Conservation (phyloP, 192 early-diverging fungal species). For the Mortierella hygrophila region DNA sequence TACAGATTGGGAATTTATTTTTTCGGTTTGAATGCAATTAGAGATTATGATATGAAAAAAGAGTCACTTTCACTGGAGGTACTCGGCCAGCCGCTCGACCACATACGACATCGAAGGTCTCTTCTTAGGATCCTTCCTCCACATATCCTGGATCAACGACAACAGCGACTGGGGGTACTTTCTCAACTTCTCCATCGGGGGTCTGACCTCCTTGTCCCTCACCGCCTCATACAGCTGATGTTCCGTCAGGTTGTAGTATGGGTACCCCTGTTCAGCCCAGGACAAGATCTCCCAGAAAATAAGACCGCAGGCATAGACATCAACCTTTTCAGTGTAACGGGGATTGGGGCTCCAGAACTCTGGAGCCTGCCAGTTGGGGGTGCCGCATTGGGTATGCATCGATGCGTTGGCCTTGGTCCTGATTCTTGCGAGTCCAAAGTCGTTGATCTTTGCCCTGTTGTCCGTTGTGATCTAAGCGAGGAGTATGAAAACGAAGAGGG, state of each 20-base stretch:
- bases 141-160: conserved; percentile 78
- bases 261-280: conserved; percentile 78
- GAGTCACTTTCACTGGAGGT: conserved; percentile 63
- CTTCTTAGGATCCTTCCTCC: conserved; percentile 69
- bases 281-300: conserved; percentile 87
- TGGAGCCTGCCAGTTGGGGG: conserved; percentile 86
- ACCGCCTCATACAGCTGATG: conserved; percentile 72
- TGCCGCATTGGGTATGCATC: conserved; percentile 83
- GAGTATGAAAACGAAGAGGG: background rate
- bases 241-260: conserved; percentile 76
- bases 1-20: too few relatives aligned
- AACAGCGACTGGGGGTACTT: conserved; percentile 72
- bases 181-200: conserved; percentile 66
- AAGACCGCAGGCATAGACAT: conserved; percentile 78
- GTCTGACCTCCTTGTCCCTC: conserved; percentile 70
- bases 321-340: conserved; percentile 81
- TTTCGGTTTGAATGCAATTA: background rate
- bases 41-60: background rate
- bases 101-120: conserved; percentile 79
- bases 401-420: conserved; percentile 75
- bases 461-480: conserved; percentile 60
- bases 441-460: conserved; percentile 82
- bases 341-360: conserved; percentile 81
- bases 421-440: conserved; percentile 85
- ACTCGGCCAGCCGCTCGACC: conserved; percentile 76